Evolutionary conservation across 345 rosid genomes (phyloP).

Genomic region (Conringia planisiliqua): DNA sequence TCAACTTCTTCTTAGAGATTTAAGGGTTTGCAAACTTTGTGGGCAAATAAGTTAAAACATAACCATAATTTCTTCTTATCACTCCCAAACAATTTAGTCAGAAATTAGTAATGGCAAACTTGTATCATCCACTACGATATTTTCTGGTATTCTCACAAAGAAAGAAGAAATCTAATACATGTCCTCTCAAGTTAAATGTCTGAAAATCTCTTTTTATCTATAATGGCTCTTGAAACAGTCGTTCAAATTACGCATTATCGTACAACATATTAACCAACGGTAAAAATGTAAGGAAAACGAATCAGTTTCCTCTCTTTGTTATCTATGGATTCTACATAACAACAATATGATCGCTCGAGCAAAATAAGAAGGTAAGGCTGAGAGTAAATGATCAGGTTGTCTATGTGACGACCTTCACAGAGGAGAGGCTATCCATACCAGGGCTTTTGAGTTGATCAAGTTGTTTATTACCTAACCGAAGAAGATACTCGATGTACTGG

Average conservation of each 20-base stretch:
- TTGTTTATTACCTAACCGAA: slow-evolving; percentile 75
- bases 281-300: background rate
- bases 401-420: slow-evolving; percentile 34
- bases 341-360: background rate
- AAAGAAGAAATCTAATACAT: background rate
- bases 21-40: background rate
- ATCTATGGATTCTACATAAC: slow-evolving; percentile 12
- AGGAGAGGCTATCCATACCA: slow-evolving; percentile 46
- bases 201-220: background rate
- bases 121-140: background rate
- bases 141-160: background rate
- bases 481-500: slow-evolving; percentile 70
- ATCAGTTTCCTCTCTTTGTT: slow-evolving; percentile 2
- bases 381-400: slow-evolving; percentile 14
- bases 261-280: background rate
- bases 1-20: too few relatives aligned
- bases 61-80: background rate
- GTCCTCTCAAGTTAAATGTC: background rate
- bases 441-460: slow-evolving; percentile 76
- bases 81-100: background rate
- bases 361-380: background rate
- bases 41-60: background rate
- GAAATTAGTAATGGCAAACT: background rate
- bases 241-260: background rate
- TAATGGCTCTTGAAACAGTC: background rate